These are phyloP conservation scores for Eucalyptus camaldulensis DNA, from an alignment of 345 rosid species.

Conservation along the genomic window DNA sequence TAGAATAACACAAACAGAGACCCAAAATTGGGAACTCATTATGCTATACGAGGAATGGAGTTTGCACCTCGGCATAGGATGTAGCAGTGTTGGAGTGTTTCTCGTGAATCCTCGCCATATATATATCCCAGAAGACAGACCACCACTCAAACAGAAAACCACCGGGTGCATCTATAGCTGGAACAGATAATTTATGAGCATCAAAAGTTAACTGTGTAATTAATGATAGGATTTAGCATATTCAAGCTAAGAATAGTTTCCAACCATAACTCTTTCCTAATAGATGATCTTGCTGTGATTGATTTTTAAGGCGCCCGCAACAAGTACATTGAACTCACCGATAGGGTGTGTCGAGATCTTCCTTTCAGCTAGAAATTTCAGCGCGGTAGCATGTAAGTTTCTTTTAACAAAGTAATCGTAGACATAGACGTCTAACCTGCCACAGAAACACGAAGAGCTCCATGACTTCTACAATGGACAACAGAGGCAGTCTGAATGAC, in stretches of 20 bases:
- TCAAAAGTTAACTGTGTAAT: neutral
- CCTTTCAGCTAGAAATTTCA: slow-evolving; percentile 55
- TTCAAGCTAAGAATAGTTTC: neutral
- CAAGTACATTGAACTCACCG: slow-evolving; percentile 19
- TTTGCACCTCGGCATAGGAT: slow-evolving; percentile 40
- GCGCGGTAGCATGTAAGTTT: slow-evolving; percentile 45
- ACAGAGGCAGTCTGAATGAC: neutral
- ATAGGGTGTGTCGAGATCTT: slow-evolving; percentile 46
- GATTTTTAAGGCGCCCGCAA: neutral
- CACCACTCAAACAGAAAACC: slow-evolving; percentile 77
- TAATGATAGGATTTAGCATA: neutral
- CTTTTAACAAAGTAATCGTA: slow-evolving; percentile 58
- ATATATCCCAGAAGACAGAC: slow-evolving; percentile 78
- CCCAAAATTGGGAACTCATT: neutral
- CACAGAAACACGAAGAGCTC: neutral
- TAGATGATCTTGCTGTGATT: neutral
- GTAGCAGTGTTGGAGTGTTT: slow-evolving; percentile 50
- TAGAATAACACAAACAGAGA: neutral
- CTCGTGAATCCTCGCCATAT: slow-evolving; percentile 41
- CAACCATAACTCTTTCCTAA: neutral
- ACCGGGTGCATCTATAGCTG: slow-evolving; percentile 64
- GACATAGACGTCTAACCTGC: slow-evolving; percentile 65
- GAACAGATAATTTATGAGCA: neutral
- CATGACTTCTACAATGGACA: neutral
- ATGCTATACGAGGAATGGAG: neutral